Conservation (phyloP, 208 protist species). For the Wallacemonas sp. region DNA sequence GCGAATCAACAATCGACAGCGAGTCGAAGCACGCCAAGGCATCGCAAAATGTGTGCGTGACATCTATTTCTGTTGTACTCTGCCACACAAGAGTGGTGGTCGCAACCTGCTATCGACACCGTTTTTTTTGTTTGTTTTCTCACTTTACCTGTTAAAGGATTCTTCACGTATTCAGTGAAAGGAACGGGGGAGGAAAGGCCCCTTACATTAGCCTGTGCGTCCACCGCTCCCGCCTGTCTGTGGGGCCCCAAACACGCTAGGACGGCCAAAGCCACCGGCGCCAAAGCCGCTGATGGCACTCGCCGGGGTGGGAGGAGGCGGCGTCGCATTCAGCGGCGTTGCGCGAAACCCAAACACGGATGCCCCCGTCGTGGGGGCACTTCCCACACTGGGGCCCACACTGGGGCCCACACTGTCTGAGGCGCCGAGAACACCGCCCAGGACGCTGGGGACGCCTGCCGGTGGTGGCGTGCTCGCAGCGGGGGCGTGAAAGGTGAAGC, state of each 20-base stretch:
- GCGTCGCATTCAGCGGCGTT: neutral
- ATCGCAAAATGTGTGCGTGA: too few species aligned
- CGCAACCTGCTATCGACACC: too few species aligned
- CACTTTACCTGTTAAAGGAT: too few species aligned
- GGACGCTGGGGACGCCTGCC: too few species aligned
- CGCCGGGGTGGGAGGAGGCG: too few species aligned
- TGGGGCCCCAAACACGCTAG: conserved; percentile 15
- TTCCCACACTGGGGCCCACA: neutral
- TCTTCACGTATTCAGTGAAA: too few species aligned
- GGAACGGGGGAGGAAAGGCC: too few species aligned
- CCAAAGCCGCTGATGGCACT: neutral
- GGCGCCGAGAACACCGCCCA: neutral
- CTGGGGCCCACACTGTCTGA: too few species aligned
- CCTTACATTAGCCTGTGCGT: neutral
- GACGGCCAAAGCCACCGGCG: neutral
- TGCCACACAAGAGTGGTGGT: too few species aligned
- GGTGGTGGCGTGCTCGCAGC: neutral
- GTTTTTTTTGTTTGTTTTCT: too few species aligned
- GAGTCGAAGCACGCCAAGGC: neutral
- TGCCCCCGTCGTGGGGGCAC: neutral
- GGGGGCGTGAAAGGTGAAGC: conserved; percentile 9
- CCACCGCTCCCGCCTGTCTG: too few species aligned
- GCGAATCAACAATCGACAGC: neutral
- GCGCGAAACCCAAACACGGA: neutral
- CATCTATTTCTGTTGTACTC: too few species aligned